Percentiles rank a stretch among this genome's conserved stretches.
Conservation (phyloP, 441 rosid species). For the Hura crepitans region DNA sequence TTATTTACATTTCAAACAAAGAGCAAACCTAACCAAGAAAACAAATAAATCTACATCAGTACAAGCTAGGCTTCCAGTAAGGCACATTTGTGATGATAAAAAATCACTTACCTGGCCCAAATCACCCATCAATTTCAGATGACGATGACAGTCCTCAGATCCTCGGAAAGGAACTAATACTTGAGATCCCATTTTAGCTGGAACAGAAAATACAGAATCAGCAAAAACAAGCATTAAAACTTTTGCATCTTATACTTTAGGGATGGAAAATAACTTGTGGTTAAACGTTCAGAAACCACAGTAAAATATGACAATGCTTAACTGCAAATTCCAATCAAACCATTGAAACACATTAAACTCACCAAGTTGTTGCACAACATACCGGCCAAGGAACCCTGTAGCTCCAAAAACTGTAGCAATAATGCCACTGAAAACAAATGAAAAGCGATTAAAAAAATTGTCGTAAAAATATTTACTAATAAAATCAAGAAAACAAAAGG, state of each 20-base stretch:
- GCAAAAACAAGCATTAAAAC: slow-evolving; percentile 4
- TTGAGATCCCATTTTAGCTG: slow-evolving; percentile 99
- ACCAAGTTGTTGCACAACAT: slow-evolving; percentile 99
- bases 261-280: background rate
- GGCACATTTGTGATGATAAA: background rate
- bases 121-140: slow-evolving; percentile 99
- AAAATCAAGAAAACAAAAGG: background rate
- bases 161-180: slow-evolving; percentile 97
- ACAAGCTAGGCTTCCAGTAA: background rate
- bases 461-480: background rate
- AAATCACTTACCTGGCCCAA: slow-evolving; percentile 75
- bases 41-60: background rate
- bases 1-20: background rate
- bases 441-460: background rate
- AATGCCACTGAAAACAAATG: slow-evolving; percentile 61
- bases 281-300: background rate
- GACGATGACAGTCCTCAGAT: slow-evolving; percentile 84
- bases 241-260: background rate
- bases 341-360: slow-evolving; percentile 29
- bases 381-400: slow-evolving; percentile 97
- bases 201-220: slow-evolving; percentile 18
- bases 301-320: background rate
- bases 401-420: slow-evolving; percentile 97
- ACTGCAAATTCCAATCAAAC: slow-evolving; percentile 5
- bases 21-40: background rate